Conservation (phyloP, 2,329 filamentous ascomycete genomes). For the Teratosphaeriaceae sp. region DNA sequence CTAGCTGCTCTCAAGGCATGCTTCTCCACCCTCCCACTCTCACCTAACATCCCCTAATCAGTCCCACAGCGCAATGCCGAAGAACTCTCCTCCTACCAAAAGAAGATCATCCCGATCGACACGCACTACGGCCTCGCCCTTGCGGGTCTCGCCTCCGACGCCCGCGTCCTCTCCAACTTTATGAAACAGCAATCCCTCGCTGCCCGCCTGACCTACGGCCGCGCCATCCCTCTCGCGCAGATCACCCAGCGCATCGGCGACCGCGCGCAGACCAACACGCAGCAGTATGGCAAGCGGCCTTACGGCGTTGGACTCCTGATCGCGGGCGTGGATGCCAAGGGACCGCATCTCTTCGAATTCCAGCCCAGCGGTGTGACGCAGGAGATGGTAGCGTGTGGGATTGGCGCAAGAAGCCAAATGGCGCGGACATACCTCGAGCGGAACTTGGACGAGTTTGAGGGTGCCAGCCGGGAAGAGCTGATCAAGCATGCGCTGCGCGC, state of each 20-base stretch:
- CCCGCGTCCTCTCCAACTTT: slow-evolving; percentile 98
- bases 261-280: slow-evolving; percentile 95
- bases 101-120: slow-evolving; percentile 97
- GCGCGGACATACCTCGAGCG: slow-evolving; percentile 93
- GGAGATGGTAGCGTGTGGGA: slow-evolving; percentile 94
- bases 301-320: slow-evolving; percentile 93
- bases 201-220: slow-evolving; percentile 91
- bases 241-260: slow-evolving; percentile 90
- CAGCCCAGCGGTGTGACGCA: slow-evolving; percentile 93
- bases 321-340: slow-evolving; percentile 86
- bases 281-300: slow-evolving; percentile 92
- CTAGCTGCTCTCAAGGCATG: slow-evolving; percentile 91
- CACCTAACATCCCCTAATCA: slow-evolving; percentile 6
- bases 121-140: slow-evolving; percentile 94
- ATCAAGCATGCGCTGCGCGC: slow-evolving; percentile 85
- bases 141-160: slow-evolving; percentile 93
- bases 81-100: slow-evolving; percentile 99
- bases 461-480: slow-evolving; percentile 72
- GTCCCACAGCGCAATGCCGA: slow-evolving; percentile 80
- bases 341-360: slow-evolving; percentile 97
- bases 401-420: slow-evolving; percentile 95
- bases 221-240: slow-evolving; percentile 80
- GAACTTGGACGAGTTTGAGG: slow-evolving; percentile 76
- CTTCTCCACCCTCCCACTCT: slow-evolving; percentile 1
- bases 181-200: slow-evolving; percentile 99